Base-by-base conservation (phyloP, 1,284 basidiomycete genomes). In the Ceratobasidium sp. region DNA sequence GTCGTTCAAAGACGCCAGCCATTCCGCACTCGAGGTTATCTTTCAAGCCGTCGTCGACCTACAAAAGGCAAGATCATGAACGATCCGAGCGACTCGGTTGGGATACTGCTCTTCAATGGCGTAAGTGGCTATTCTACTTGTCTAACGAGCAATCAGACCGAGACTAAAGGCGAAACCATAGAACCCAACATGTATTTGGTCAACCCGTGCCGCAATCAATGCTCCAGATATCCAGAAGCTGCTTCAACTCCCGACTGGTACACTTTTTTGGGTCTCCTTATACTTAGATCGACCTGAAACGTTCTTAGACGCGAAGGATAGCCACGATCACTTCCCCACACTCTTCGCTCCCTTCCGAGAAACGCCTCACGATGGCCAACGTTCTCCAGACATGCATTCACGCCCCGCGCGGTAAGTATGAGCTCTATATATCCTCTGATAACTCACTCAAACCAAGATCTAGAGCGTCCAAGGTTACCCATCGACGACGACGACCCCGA, bases 61-160 rank as follows among this genome's bases (percentile, higher is more conserved):
- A 33, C 91, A 96, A 33, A 95, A 97, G 92, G 91, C 83, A 98
- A 98, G 85, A 94, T 97, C 46, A 88, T 97, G 63, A 91, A 92
- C 1, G 94, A 95, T 1, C 97, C 97, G 0, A 92, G 91, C 80
- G 97, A 98, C 83, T 91, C 91, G 56, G 92, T 97, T 61, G 97
- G 97, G 1, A 92, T 99, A 56, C 83, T 99, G 82, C 86, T 99
- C n/a, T 99, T 94, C 87, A 99, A 99, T 81, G 96, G 96, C 76
- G 96, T 97, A 83, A 88, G 92, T 83, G 33, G 5, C 15, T 33
- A 40, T 7, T 76, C n/a, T 10, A 13, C 39, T 20, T n/a, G n/a
- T 69, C 15, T 15, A 58, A 49, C 64, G 33, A 80, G 18, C 26
- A 44, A 46, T 15, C 68, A 84, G 78, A 49, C 77, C 84, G n/a